Evolutionary conservation across 352 stramenopile species (phyloP), one percentile per base, ranked within the genome.

Genomic region (Phytophthora vignae): DNA sequence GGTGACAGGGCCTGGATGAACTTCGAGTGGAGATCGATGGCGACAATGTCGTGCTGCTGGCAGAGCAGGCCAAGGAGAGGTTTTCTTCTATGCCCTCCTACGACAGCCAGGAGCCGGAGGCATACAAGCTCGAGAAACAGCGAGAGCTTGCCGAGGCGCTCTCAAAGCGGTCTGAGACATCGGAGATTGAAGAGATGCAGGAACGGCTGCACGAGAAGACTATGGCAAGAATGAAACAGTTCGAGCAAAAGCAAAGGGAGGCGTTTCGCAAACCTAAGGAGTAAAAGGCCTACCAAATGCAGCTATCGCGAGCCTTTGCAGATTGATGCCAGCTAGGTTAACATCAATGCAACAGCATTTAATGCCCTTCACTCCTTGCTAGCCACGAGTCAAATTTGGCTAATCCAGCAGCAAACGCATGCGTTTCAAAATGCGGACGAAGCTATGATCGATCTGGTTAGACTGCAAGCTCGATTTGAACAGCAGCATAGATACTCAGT

Each of bases 181-280:
- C 50, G 11, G 88, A 93, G 0, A 48, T 93, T 22, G 62, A 74
- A 22, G 71, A 76, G 36, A 90, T 92, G 31, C 79, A 93, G 69
- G 36, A 76, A 15, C 60, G 67, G 21, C 78, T 92, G 59, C 69
- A 89, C 54, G 75, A 83, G 44, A 93, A 92, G 61, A 76, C 83
- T 10, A 83, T 87, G 73, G 81, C 72, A 17, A 76, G 86, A 9
- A 63, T 92, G 8, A 82, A 82, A 58, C 62, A 68, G 6, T 82
- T 78, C 64, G 53, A 78, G 44, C 67, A 71, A 19, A 60, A 73
- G 12, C 42, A 50, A 57, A 79, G 14, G 22, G 66, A 38, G 21
- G 46, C 14, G 10, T 22, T 29, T 57, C 71, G 55, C 12, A 71
- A 74, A 63, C 10, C 54, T 42, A 69, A 62, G 19, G 64, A 66